Conservation (phyloP, 2,329 filamentous ascomycete species). For the Akanthomyces lecanii region DNA sequence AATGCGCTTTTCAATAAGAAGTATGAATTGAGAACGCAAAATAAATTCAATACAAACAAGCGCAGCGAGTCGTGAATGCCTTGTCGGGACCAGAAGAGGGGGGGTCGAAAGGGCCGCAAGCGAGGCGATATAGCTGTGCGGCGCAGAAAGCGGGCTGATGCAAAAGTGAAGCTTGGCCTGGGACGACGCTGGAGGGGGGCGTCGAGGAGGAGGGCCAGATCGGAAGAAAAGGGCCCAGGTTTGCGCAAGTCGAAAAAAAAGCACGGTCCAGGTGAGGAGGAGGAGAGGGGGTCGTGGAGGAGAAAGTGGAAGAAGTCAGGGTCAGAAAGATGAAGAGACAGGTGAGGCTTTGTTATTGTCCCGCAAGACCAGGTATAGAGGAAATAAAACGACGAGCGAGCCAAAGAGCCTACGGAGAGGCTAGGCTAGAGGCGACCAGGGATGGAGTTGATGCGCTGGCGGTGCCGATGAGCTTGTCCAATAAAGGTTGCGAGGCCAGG, state of each 20-base stretch:
- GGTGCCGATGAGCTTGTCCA: slow-evolving; percentile 34
- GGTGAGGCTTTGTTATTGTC: slow-evolving; percentile 31
- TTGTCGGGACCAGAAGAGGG: background rate
- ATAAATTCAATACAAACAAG: background rate
- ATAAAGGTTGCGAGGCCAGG: slow-evolving; percentile 30
- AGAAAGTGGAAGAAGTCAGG: background rate
- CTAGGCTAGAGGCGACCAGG: slow-evolving; percentile 16
- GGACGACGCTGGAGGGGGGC: background rate
- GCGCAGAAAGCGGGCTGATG: slow-evolving; percentile 6
- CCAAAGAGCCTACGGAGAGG: background rate
- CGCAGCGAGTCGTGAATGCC: background rate
- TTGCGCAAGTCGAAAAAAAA: background rate
- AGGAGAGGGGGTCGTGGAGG: background rate
- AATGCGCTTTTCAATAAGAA: background rate
- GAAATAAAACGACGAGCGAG: background rate
- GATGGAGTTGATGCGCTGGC: slow-evolving; percentile 35
- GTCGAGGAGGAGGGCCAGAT: background rate
- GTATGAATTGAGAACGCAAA: background rate
- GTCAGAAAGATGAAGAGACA: slow-evolving; percentile 9
- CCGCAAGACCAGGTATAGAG: slow-evolving; percentile 21
- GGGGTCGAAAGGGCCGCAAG: background rate
- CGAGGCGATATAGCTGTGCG: background rate
- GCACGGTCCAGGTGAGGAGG: slow-evolving; percentile 4
- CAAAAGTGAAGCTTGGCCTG: slow-evolving; percentile 7
- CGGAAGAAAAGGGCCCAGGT: background rate